A percentile compares a stretch with the other conserved stretches of the same genome.
These are phyloP conservation scores for Pyrenophora teres DNA, from an alignment of 2,329 filamentous ascomycete genomes.

Conservation along the genomic window DNA sequence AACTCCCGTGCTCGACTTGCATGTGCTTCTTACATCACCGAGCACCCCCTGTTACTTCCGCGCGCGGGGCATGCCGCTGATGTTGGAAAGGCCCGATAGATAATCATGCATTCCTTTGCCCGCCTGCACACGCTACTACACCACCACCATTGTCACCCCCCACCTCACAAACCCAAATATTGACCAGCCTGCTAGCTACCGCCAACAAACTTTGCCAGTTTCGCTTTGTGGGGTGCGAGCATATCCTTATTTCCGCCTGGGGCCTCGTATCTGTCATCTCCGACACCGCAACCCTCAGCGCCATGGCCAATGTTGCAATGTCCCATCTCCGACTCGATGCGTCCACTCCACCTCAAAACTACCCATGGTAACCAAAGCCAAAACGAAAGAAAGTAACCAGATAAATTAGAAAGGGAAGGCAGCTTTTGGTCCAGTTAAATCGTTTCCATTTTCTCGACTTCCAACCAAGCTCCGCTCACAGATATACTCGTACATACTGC, in stretches of 20 bases:
- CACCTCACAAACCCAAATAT: too few species aligned
- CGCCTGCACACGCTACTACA: not conserved
- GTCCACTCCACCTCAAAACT: slow-evolving; percentile 14
- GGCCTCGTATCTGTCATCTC: not conserved
- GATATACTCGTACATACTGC: slow-evolving; percentile 24
- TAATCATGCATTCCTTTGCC: not conserved
- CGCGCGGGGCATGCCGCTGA: slow-evolving; percentile 10
- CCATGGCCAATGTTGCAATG: slow-evolving; percentile 13
- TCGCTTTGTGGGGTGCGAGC: too few species aligned
- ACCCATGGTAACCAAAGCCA: not conserved
- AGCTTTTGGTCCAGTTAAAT: slow-evolving; percentile 20
- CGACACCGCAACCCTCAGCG: not conserved
- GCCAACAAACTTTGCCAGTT: too few species aligned
- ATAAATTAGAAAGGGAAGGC: not conserved
- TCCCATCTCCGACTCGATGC: slow-evolving; percentile 3
- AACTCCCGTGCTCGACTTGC: slow-evolving; percentile 2
- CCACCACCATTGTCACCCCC: not conserved
- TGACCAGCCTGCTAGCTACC: too few species aligned
- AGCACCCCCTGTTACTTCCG: not conserved
- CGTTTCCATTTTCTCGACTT: slow-evolving; percentile 29
- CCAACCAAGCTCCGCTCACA: slow-evolving; percentile 32
- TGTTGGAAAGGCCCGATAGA: too few species aligned
- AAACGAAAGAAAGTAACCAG: not conserved
- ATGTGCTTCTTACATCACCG: slow-evolving; percentile 17
- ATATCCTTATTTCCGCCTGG: too few species aligned